These are phyloP conservation scores for Kappamyces sp. DNA, from an alignment of 192 early-diverging fungal species.

Conservation along the genomic window DNA sequence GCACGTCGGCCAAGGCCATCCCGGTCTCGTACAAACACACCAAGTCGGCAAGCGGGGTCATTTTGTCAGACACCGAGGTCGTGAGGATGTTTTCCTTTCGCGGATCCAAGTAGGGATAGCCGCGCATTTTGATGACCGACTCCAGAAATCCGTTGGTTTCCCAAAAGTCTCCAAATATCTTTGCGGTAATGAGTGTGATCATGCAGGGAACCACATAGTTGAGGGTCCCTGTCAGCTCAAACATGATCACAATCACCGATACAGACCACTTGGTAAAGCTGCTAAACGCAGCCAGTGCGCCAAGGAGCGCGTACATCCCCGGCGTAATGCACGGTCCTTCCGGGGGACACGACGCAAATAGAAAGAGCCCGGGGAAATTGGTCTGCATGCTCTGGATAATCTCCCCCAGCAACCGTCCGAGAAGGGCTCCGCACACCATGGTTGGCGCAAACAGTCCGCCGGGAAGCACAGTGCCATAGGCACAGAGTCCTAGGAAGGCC, in stretches of 20 bases:
- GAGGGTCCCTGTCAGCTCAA: conserved; percentile 94
- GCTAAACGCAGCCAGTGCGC: conserved; percentile 83
- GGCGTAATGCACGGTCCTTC: conserved; percentile 60
- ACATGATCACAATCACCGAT: conserved; percentile 88
- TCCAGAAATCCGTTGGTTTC: conserved; percentile 36
- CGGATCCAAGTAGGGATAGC: conserved; percentile 46
- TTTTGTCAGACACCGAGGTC: conserved; percentile 77
- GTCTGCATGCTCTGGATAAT: conserved; percentile 16
- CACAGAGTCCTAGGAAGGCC: neutral
- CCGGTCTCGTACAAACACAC: conserved; percentile 26
- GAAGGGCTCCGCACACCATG: conserved; percentile 72
- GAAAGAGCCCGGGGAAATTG: conserved; percentile 30
- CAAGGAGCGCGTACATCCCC: conserved; percentile 91
- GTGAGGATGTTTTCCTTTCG: conserved; percentile 43
- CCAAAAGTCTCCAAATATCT: conserved; percentile 45
- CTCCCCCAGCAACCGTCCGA: conserved; percentile 24
- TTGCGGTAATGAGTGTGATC: conserved; percentile 60
- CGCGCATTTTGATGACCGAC: conserved; percentile 24
- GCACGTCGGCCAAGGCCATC: conserved; percentile 48
- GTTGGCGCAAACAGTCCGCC: conserved; percentile 80
- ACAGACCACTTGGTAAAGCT: conserved; percentile 61
- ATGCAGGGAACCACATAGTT: conserved; percentile 83
- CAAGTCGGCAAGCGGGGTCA: conserved; percentile 56
- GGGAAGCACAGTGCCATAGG: conserved; percentile 62
- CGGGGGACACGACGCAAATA: conserved; percentile 38